These are phyloP conservation scores for Lupinus albus DNA, from an alignment of 306 rosid species.

Conservation along the genomic window DNA sequence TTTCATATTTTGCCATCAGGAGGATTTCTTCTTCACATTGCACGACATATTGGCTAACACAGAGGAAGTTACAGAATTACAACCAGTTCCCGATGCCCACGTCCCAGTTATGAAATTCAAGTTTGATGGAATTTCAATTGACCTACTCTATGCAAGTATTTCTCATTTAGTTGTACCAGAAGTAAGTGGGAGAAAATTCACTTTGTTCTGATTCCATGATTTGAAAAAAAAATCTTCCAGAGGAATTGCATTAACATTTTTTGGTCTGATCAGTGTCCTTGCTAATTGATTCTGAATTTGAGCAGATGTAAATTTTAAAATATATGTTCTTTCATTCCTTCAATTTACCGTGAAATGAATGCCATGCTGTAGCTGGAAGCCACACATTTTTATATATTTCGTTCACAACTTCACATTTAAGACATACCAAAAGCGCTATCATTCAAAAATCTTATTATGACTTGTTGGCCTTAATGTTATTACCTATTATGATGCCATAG, in stretches of 20 bases:
- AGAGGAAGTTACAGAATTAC: slow-evolving; percentile 69
- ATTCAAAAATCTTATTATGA: background rate
- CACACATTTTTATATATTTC: background rate
- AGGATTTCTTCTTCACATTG: slow-evolving; percentile 68
- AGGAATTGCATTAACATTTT: background rate
- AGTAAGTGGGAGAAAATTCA: slow-evolving; percentile 42
- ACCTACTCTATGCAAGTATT: slow-evolving; percentile 74
- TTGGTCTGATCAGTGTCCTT: background rate
- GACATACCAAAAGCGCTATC: background rate
- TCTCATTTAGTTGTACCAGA: slow-evolving; percentile 68
- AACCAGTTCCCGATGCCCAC: slow-evolving; percentile 74
- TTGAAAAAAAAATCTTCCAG: background rate
- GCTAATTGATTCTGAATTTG: background rate
- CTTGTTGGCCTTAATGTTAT: slow-evolving; percentile 5
- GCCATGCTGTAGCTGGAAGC: background rate
- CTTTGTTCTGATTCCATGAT: background rate
- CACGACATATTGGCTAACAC: slow-evolving; percentile 59
- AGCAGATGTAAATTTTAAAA: background rate
- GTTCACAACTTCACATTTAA: background rate
- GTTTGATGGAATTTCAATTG: slow-evolving; percentile 66
- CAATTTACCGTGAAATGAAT: background rate
- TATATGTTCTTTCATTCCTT: background rate
- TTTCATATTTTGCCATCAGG: slow-evolving; percentile 42
- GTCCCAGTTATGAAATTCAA: slow-evolving; percentile 81
- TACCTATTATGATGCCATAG: background rate